Base-by-base conservation (phyloP, 1,284 basidiomycete species). In the Taiwanofungus camphoratus region DNA sequence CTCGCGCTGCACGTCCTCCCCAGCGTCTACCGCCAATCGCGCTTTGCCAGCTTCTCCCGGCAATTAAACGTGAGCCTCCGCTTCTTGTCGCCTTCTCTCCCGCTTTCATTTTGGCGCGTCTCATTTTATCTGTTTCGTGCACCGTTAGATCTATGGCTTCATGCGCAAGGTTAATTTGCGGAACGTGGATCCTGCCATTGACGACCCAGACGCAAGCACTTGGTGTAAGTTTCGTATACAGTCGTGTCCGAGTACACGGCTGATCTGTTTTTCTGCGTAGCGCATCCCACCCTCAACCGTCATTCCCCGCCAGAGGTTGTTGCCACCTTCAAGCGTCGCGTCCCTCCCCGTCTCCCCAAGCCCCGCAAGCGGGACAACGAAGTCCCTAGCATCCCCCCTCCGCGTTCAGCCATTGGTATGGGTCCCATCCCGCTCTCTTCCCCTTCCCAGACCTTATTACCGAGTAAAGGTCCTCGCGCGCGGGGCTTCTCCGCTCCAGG, bases 91-190 rank as follows among this genome's bases (percentile, higher is more conserved):
- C 45, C 38, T 44, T 36, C 41, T 47, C 50, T 39, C 31, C 23
- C 35, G 46, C 46, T 52, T 57, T 55, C 54, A 55, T 54, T 21
- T 30, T 48, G 61, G 38, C 64, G 63, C 50, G 65, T 63, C 51
- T 59, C 47, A 55, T 54, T 45, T 46, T 42, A 40, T 43, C 45
- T 53, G 58, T 52, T 48, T 44, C 42, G 42, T n/a, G n/a, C 52
- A 35, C 39, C 40, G 45, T 51, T 60, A 92, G 90, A 93, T 93
- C 66, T 93, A 93, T 69, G 91, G 90, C 52, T 93, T 91, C 72
- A 92, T 92, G 87, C 87, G 90, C 65, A 92, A 92, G 65, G 86
- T 92, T 59, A 90, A 90, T 70, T 74, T 92, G 52, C 82, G 89
- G 58, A 91, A 92, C 66, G 85, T 92, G 59, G 90, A 93, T 70